Evolutionary conservation across 163 green algal genomes (phyloP).

Genomic region (Chlorella variabilis): DNA sequence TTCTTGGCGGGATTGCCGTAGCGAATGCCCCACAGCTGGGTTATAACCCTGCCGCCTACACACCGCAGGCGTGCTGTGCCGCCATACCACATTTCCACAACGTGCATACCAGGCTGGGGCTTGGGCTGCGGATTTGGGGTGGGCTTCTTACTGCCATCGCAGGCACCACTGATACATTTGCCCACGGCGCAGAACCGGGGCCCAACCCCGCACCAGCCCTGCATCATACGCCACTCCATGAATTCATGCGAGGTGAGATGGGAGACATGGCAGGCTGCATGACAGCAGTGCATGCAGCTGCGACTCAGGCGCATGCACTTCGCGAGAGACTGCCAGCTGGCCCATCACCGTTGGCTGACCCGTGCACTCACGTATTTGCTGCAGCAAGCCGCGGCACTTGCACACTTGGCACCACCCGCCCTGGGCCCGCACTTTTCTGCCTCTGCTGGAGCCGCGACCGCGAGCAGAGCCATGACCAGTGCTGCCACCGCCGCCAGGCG

Average conservation of each 20-base stretch:
- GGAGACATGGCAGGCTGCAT: neutral
- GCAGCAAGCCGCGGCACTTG: neutral
- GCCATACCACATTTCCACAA: neutral
- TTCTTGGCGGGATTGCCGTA: neutral
- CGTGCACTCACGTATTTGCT: slow-evolving; percentile 18
- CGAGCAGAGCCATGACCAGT: neutral
- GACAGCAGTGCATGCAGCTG: neutral
- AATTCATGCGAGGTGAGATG: neutral
- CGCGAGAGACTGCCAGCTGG: neutral
- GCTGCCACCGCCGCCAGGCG: neutral
- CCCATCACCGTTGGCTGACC: too few species aligned
- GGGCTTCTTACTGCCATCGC: neutral
- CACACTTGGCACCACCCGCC: neutral
- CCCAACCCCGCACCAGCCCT: slow-evolving; percentile 10
- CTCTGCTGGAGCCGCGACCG: too few species aligned
- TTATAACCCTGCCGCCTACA: neutral
- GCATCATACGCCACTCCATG: neutral
- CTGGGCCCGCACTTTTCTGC: neutral
- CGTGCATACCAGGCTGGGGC: neutral
- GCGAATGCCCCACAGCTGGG: neutral
- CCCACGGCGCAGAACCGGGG: neutral
- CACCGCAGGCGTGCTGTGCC: neutral
- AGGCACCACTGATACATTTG: slow-evolving; percentile 4
- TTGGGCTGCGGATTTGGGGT: neutral
- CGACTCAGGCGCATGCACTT: neutral